Evolutionary conservation across 2,329 filamentous ascomycete species (phyloP), one percentile per base, ranked within the genome.

Genomic region (Stemphylium beticola): DNA sequence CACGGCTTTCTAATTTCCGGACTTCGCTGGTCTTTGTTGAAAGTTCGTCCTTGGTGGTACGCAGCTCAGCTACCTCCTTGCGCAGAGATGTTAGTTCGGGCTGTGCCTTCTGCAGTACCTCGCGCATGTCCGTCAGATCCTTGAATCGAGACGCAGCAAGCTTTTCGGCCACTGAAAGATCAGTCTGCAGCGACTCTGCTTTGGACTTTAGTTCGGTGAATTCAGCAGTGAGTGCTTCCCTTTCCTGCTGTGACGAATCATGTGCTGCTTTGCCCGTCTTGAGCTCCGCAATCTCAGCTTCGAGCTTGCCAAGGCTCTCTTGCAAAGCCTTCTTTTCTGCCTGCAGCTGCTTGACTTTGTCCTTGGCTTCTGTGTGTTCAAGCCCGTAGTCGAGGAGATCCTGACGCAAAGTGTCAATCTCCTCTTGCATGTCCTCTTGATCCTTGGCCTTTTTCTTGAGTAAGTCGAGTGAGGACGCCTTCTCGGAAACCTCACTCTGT

Each of bases 111-210:
- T 92, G 88, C 26, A 97, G 76, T 2, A 93, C 81, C 57, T 93
- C 90, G 17, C 88, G 85, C 40, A 96, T 79, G 24, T 96, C 90
- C 0, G 87, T 88, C 1, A 97, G 79, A 55, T 98, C 93, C 74
- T 92, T 96, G 79, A 92, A 98, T 26, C 95, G 84, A 14, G 85
- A 89, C 57, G 96, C 88, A 0, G 95, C 92, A 11, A 98, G 83
- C 74, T 96, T 87, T 72, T 97, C 88, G 0, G 93, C 89, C 2
- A 92, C 92, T 2, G 87, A 89, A 3, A 98, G 82, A 69, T 99
- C 93, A 0, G 89, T 91, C 68, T 96, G 87, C 15, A 97, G 75
- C 0, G 84, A 83, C 2, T 85, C 80, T 0, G 87, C 85, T 73
- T 88, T 91, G 17, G 82, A 77, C 74, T 90, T 92, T 32, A 96